Conservation (phyloP, 78 protist genomes). For the Planoprotostelium fungivorum region DNA sequence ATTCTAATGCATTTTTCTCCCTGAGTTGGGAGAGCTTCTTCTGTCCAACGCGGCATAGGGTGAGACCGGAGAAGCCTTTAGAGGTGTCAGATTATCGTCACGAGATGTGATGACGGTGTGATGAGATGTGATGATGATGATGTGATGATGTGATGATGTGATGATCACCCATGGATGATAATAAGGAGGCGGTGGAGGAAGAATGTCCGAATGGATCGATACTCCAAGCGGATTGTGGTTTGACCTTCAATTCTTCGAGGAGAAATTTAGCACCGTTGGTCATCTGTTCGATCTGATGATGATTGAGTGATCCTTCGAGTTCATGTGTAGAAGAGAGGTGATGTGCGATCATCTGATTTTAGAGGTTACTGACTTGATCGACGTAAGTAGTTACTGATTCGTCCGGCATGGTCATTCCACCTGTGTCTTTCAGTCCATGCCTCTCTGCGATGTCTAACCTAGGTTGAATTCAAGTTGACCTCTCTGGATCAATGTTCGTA, state of each 20-base stretch:
- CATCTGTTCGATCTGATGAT: too few species aligned
- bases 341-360: too few species aligned
- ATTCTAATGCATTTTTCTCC: too few species aligned
- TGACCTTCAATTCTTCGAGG: neutral
- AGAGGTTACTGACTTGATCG: neutral
- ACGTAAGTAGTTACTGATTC: neutral
- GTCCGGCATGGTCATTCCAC: neutral
- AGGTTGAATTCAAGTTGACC: neutral
- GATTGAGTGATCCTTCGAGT: too few species aligned
- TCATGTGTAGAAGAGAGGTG: too few species aligned
- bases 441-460: neutral
- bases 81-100: too few species aligned
- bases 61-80: too few species aligned
- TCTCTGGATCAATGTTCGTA: neutral
- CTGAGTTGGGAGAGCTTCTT: too few species aligned
- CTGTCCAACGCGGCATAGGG: too few species aligned
- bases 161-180: neutral
- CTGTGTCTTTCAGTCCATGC: neutral
- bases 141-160: too few species aligned
- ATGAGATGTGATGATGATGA: too few species aligned
- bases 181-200: neutral
- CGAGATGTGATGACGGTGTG: too few species aligned
- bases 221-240: neutral
- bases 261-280: neutral
- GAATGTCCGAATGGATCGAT: neutral